Evolutionary conservation across 768 basidiomycete species (phyloP).

Genomic region (Baorangia bicolor): DNA sequence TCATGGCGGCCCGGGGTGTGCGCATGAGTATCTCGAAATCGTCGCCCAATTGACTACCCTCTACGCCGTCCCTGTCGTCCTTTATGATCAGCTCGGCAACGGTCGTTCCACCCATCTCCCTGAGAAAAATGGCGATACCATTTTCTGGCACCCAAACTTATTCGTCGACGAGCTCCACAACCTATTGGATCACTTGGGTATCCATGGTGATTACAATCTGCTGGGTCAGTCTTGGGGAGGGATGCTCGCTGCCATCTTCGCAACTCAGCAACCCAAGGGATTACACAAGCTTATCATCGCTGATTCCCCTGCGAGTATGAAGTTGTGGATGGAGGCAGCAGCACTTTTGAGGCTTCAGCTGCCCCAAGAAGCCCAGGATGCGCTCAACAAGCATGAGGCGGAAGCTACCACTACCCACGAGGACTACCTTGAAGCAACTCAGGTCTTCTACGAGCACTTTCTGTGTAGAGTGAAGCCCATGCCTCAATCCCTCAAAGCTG

Average conservation of each 20-base stretch:
- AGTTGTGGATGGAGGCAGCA: conserved; percentile 39
- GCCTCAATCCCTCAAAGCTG: conserved; percentile 38
- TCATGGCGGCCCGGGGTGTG: conserved; percentile 54
- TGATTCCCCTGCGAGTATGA: conserved; percentile 44
- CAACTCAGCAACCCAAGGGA: conserved; percentile 41
- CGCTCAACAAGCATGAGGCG: conserved; percentile 45
- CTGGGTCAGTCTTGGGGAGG: conserved; percentile 45
- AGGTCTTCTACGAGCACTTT: conserved; percentile 42
- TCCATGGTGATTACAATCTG: conserved; percentile 42
- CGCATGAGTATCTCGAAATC: conserved; percentile 41
- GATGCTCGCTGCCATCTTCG: conserved; percentile 43
- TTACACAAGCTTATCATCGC: conserved; percentile 47
- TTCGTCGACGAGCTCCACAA: conserved; percentile 53
- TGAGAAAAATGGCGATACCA: conserved; percentile 41
- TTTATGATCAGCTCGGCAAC: conserved; percentile 58
- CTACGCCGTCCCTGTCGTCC: conserved; percentile 44
- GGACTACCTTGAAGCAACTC: conserved; percentile 46
- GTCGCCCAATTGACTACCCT: conserved; percentile 38
- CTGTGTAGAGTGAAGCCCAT: conserved; percentile 45
- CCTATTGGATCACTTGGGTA: conserved; percentile 43
- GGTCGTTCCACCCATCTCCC: conserved; percentile 55
- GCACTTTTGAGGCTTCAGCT: conserved; percentile 34
- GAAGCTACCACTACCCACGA: conserved; percentile 41
- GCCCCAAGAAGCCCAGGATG: conserved; percentile 41
- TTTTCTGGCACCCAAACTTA: conserved; percentile 51